Evolutionary conservation across 192 early-diverging fungal genomes (phyloP).

Genomic region (Phlyctochytrium arcticum): DNA sequence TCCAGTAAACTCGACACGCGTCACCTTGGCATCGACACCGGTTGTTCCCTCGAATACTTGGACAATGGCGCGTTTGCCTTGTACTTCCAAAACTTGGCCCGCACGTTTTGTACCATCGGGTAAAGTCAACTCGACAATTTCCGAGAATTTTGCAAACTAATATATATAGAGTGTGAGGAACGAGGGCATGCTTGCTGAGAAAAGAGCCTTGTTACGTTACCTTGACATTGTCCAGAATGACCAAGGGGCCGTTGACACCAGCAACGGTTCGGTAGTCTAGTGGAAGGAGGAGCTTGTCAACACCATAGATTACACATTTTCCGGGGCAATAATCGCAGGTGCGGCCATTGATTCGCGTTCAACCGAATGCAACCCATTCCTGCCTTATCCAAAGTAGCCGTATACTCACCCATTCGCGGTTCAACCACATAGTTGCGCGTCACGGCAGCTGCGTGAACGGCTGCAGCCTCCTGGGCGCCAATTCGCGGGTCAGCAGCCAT

Average conservation of each 20-base stretch:
- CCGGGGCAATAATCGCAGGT: too few relatives aligned
- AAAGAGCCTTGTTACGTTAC: too few relatives aligned
- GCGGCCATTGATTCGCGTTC: not conserved
- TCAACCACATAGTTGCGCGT: conserved; percentile 80
- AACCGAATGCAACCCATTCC: not conserved
- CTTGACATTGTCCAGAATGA: conserved; percentile 98
- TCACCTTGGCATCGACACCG: conserved; percentile 94
- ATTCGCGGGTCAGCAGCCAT: conserved; percentile 26
- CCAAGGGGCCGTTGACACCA: conserved; percentile 96
- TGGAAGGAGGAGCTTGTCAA: not conserved
- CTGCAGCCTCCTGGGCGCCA: conserved; percentile 60
- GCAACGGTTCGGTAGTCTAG: conserved; percentile 95
- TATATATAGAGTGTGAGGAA: not conserved
- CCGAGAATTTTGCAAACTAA: conserved; percentile 96
- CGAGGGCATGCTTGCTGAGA: not conserved
- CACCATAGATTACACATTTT: too few relatives aligned
- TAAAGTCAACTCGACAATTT: conserved; percentile 95
- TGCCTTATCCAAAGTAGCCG: not conserved
- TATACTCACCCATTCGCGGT: conserved; percentile 76
- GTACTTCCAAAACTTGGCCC: conserved; percentile 96
- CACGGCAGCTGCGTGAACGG: conserved; percentile 79
- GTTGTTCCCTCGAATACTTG: conserved; percentile 98
- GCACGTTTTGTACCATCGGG: conserved; percentile 93
- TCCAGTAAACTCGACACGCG: conserved; percentile 93
- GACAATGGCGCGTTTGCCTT: conserved; percentile 92